Evolutionary conservation across 2,329 filamentous ascomycete genomes (phyloP).

Genomic region (Aspergillus texensis): DNA sequence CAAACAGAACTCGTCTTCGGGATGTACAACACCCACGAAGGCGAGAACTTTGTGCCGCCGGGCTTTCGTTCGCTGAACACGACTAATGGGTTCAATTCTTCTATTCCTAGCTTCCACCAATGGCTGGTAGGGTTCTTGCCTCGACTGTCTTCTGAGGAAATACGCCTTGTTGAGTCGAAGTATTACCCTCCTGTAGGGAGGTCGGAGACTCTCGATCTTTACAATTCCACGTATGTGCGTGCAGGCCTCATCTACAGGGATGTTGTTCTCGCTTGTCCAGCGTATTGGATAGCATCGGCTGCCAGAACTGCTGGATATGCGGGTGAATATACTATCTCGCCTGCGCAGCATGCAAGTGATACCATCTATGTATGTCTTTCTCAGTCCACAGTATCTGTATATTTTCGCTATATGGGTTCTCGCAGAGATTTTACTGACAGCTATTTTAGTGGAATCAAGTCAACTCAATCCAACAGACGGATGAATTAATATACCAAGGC

Average conservation of each 20-base stretch:
- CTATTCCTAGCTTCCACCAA: conserved; percentile 50
- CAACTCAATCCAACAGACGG: conserved; percentile 54
- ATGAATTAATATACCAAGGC: conserved; percentile 58
- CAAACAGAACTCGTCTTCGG: conserved; percentile 53
- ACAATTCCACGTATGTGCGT: conserved; percentile 55
- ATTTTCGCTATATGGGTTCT: not conserved
- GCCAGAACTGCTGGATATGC: conserved; percentile 54
- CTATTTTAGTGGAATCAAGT: conserved; percentile 57
- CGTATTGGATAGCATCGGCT: conserved; percentile 57
- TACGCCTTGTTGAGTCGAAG: conserved; percentile 43
- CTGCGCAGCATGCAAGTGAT: conserved; percentile 63
- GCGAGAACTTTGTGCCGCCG: conserved; percentile 62
- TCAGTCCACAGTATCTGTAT: not conserved
- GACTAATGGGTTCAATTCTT: conserved; percentile 54
- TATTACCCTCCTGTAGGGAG: conserved; percentile 53
- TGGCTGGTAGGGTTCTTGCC: conserved; percentile 62
- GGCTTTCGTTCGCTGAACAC: conserved; percentile 45
- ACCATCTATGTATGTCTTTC: conserved; percentile 53
- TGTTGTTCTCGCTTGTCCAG: conserved; percentile 61
- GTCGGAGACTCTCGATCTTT: conserved; percentile 51
- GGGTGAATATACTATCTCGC: conserved; percentile 62
- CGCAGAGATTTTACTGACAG: not conserved
- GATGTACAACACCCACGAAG: conserved; percentile 67
- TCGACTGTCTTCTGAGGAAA: conserved; percentile 42
- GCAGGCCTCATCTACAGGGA: conserved; percentile 63